Base-by-base conservation (phyloP, 2,329 filamentous ascomycete species). In the Sordariomycetes sp. region DNA sequence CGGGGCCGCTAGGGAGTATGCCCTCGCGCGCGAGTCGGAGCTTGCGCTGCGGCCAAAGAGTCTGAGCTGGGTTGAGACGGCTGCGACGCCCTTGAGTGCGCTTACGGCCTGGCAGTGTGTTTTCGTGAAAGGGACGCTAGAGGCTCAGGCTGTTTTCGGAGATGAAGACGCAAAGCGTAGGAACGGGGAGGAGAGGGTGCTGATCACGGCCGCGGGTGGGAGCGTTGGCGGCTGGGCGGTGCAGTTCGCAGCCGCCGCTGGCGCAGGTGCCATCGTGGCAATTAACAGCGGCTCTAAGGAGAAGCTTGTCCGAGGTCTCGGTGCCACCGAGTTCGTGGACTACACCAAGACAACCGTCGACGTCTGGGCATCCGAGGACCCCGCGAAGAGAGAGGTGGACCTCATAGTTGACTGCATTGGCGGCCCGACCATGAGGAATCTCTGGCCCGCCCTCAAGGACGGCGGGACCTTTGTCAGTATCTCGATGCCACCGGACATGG, bases 201-300 rank as follows among this genome's bases (percentile, higher is more conserved):
- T 76, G 13, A 61, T 75, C 56, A 71, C 72, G 2, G 72, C 67
- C 2, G 72, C 70, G 0, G 65, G 65, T 0, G 72, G 72, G 10
- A 68, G 68, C 6, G 72, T 75, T 6, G 72, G 73, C 15, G 65
- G 66, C 35, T 74, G 69, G 67, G 66, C 69, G 1, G 66, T 74
- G 17, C 70, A 72, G 63, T 64, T 74, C 15, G 68, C 68, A 1
- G 62, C 62, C 36, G 62, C 64, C 42, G 67, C 67, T 0, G 71
- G 71, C 2, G 69, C 67, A 1, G 64, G 65, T 2, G 63, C 61
- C n/a, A 63, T 74, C 17, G 64, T 71, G n/a, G 71, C 67, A 1
- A 64, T 71, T 1, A 67, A 65, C 36, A 62, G 66, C 0, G 59
- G 60, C 1, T 59, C 64, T 20, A 70, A 70, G 58, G 66, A 60